Evolutionary conservation across 164 flowering plant genomes (phyloP).

Genomic region (Stephania yunnanensis): DNA sequence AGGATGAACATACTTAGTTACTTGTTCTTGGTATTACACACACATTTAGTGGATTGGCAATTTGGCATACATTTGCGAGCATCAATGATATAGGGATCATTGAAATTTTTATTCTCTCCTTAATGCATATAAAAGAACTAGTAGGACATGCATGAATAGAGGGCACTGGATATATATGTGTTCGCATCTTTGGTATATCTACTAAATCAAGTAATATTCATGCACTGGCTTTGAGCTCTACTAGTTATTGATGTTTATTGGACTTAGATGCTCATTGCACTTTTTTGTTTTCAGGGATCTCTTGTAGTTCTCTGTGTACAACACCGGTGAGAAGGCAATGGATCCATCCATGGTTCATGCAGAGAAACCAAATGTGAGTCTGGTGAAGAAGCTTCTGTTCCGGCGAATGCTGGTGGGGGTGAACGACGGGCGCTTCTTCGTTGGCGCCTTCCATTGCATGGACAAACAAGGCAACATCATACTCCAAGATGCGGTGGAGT

Average conservation of each 20-base stretch:
- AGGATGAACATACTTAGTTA: too few relatives aligned
- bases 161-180: too few relatives aligned
- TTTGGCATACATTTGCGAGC: neutral
- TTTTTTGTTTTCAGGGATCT: neutral
- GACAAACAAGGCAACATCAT: slow-evolving; percentile 97
- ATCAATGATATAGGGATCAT: neutral
- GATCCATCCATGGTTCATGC: slow-evolving; percentile 12
- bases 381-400: slow-evolving; percentile 49
- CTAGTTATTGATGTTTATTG: too few relatives aligned
- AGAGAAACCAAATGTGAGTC: slow-evolving; percentile 23
- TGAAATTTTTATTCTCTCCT: neutral
- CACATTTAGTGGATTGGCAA: neutral
- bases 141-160: neutral
- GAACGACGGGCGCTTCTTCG: slow-evolving; percentile 77
- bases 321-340: slow-evolving; percentile 14
- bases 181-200: too few relatives aligned
- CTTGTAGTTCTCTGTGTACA: neutral
- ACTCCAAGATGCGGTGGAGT: slow-evolving; percentile 89
- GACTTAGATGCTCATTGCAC: neutral
- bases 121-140: neutral
- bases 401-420: slow-evolving; percentile 68
- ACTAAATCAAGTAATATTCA: too few relatives aligned
- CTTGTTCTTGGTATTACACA: neutral
- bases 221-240: too few relatives aligned
- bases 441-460: slow-evolving; percentile 78